phyloP scores from a whole-genome alignment of 257 asterid species.

The Jacaranda copaia region DNA sequence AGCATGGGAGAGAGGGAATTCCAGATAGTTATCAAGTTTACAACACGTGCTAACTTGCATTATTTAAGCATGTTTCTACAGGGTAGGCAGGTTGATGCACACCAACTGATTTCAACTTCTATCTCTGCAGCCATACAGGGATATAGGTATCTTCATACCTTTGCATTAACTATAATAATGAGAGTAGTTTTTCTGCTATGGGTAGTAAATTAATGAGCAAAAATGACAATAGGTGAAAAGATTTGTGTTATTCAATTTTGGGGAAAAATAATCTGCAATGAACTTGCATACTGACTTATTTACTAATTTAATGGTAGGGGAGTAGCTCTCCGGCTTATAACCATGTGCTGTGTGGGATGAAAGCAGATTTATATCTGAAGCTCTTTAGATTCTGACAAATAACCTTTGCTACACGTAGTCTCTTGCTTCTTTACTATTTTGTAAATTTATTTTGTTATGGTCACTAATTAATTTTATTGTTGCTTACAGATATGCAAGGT shows the following conservation, averaged over 20 bases:
- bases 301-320: constrained; percentile 49
- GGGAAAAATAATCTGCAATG: constrained; percentile 54
- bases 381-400: constrained; percentile 77
- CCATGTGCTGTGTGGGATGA: constrained; percentile 77
- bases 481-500: no score
- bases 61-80: constrained; percentile 87
- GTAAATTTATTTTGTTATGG: neutral
- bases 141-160: constrained; percentile 60
- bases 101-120: constrained; percentile 54
- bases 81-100: constrained; percentile 94
- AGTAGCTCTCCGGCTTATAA: constrained; percentile 94
- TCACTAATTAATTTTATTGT: no score
- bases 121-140: constrained; percentile 98
- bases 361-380: constrained; percentile 57
- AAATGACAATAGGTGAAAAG: constrained; percentile 58
- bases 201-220: constrained; percentile 37
- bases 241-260: constrained; percentile 43
- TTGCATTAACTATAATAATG: no score
- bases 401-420: constrained; percentile 95
- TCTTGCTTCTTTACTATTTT: neutral
- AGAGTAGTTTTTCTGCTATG: constrained; percentile 32
- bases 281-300: neutral
- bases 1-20: constrained; percentile 87
- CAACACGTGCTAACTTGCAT: constrained; percentile 96
- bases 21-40: constrained; percentile 81